Conservation (phyloP, 2,329 filamentous ascomycete genomes). For the Myriosclerotinia scirpicola region DNA sequence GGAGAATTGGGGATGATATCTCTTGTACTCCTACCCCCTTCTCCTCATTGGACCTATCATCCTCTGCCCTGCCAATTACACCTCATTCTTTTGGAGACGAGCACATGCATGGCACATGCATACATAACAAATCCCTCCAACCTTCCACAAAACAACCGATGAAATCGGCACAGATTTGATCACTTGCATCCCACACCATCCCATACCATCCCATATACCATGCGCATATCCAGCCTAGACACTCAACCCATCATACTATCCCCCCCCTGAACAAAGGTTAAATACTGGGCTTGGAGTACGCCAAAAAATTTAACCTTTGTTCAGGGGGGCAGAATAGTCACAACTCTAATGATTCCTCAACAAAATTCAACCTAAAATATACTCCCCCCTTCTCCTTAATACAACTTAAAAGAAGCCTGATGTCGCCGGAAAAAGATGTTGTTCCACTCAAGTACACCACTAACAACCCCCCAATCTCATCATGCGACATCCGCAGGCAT, state of each 20-base stretch:
- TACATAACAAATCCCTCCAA: background rate
- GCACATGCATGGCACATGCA: slow-evolving; percentile 7
- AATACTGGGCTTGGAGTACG: too few relatives aligned
- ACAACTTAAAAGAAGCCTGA: slow-evolving; percentile 4
- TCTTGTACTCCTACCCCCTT: background rate
- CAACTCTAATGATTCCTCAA: too few relatives aligned
- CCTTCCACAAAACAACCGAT: slow-evolving; percentile 4
- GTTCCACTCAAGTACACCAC: slow-evolving; percentile 3
- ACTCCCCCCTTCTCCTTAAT: too few relatives aligned
- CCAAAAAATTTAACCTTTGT: too few relatives aligned
- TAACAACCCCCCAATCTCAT: slow-evolving; percentile 1
- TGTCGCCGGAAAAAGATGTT: slow-evolving; percentile 13
- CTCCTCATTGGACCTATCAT: background rate
- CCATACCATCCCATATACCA: too few relatives aligned
- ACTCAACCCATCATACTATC: too few relatives aligned
- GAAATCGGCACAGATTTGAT: slow-evolving; percentile 16
- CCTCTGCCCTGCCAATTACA: slow-evolving; percentile 13
- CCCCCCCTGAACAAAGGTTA: too few relatives aligned
- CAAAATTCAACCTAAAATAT: too few relatives aligned
- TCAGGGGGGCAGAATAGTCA: too few relatives aligned
- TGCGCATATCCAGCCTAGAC: too few relatives aligned
- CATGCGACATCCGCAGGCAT: slow-evolving; percentile 13
- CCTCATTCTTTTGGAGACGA: slow-evolving; percentile 31
- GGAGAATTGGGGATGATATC: slow-evolving; percentile 4
- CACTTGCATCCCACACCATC: slow-evolving; percentile 21